phyloP scores from a whole-genome alignment of 208 protist genomes.

The Wallacemonas sp. region DNA sequence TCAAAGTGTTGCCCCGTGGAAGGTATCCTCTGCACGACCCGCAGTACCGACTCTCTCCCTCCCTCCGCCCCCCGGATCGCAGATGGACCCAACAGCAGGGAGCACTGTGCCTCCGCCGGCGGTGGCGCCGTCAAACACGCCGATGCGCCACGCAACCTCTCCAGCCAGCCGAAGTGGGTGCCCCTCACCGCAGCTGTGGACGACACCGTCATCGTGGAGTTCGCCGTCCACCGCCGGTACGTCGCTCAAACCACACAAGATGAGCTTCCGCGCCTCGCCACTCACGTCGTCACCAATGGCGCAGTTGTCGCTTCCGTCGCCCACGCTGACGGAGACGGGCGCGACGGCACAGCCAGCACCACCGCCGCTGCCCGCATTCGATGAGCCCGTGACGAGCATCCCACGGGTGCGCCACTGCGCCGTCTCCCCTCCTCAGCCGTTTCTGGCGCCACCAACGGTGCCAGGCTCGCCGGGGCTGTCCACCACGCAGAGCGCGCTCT shows the following conservation, averaged over 20 bases:
- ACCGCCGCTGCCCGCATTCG: background rate
- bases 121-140: too few species aligned
- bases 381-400: too few species aligned
- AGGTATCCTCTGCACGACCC: background rate
- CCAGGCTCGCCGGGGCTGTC: too few species aligned
- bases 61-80: too few species aligned
- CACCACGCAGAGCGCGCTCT: too few species aligned
- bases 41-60: too few species aligned
- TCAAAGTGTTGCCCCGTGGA: background rate
- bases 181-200: background rate
- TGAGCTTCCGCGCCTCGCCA: conserved; percentile 3
- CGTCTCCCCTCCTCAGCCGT: background rate
- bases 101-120: too few species aligned
- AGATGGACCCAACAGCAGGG: too few species aligned
- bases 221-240: background rate
- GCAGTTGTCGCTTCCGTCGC: background rate
- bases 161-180: too few species aligned
- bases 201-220: background rate
- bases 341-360: background rate
- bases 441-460: background rate
- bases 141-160: too few species aligned
- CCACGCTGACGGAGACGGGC: background rate
- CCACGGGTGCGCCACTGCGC: too few species aligned
- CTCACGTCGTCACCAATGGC: background rate
- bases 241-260: background rate